These are phyloP conservation scores for Pseudogymnoascus sp. DNA, from an alignment of 2,329 filamentous ascomycete genomes.

Conservation along the genomic window DNA sequence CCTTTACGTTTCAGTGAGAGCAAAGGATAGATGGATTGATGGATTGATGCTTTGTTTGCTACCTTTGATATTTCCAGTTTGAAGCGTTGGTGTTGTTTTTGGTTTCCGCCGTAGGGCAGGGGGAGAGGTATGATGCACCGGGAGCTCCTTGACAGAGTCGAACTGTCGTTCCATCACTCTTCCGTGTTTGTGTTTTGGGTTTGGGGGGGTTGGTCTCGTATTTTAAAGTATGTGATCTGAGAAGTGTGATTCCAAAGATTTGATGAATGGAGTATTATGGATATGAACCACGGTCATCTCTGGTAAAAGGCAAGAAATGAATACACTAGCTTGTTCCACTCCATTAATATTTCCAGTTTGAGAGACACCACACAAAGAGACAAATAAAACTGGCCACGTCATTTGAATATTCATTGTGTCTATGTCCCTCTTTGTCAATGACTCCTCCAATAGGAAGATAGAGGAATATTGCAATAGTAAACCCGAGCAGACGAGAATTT, in stretches of 20 bases:
- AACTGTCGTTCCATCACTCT: too few species aligned
- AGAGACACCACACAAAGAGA: background rate
- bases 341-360: slow-evolving; percentile 14
- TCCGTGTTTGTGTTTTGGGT: too few species aligned
- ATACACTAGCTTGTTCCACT: slow-evolving; percentile 32
- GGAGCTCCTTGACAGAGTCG: too few species aligned
- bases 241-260: slow-evolving; percentile 42
- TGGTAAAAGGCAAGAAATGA: slow-evolving; percentile 35
- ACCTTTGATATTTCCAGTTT: background rate
- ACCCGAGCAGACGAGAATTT: too few species aligned
- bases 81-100: too few species aligned
- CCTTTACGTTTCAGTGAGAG: background rate
- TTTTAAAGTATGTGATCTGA: slow-evolving; percentile 21
- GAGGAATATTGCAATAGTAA: too few species aligned
- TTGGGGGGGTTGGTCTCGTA: too few species aligned
- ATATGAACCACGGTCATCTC: slow-evolving; percentile 35
- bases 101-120: too few species aligned
- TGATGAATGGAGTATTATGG: slow-evolving; percentile 44
- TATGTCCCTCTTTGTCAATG: background rate
- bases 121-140: too few species aligned
- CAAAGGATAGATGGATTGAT: background rate
- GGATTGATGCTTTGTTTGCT: background rate
- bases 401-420: background rate
- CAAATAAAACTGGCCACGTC: background rate
- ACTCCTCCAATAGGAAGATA: too few species aligned